A percentile compares a stretch with the other conserved stretches of the same genome.
Evolutionary conservation across 2,329 filamentous ascomycete genomes (phyloP).

Genomic region (Arthrobotrys iridis): DNA sequence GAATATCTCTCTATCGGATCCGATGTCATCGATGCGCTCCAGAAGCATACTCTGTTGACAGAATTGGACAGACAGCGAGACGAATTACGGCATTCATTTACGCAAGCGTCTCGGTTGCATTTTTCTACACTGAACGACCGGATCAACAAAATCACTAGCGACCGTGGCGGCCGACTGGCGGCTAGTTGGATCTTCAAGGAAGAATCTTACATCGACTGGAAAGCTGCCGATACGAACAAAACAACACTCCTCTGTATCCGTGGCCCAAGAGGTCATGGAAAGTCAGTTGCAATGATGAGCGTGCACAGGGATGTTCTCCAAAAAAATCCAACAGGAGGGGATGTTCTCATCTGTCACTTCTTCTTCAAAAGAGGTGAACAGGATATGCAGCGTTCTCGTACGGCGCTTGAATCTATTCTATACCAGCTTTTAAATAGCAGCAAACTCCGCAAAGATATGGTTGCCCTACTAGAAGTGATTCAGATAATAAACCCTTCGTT

Average conservation of each 20-base stretch:
- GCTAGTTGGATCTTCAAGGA: slow-evolving; percentile 21
- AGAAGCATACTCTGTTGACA: not conserved
- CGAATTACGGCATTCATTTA: not conserved
- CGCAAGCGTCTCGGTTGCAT: not conserved
- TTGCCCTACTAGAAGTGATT: not conserved
- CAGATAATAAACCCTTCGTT: slow-evolving; percentile 18
- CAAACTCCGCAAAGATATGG: not conserved
- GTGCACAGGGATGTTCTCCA: not conserved
- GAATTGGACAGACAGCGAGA: slow-evolving; percentile 16
- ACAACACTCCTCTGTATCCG: slow-evolving; percentile 23
- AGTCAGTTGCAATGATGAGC: slow-evolving; percentile 28
- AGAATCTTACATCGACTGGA: slow-evolving; percentile 7
- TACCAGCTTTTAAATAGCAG: slow-evolving; percentile 11
- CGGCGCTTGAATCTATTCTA: slow-evolving; percentile 15
- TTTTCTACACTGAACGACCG: slow-evolving; percentile 15
- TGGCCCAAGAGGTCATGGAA: slow-evolving; percentile 30
- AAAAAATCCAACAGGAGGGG: not conserved
- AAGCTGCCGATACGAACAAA: not conserved
- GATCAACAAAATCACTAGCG: slow-evolving; percentile 3
- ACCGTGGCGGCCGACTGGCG: slow-evolving; percentile 2
- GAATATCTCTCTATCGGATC: not conserved
- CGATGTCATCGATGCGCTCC: slow-evolving; percentile 18
- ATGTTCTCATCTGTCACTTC: slow-evolving; percentile 8
- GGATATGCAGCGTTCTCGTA: slow-evolving; percentile 13
- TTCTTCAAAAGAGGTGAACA: slow-evolving; percentile 43